Conservation (phyloP, 1,284 basidiomycete species). For the Cutaneotrichosporon sp. region DNA sequence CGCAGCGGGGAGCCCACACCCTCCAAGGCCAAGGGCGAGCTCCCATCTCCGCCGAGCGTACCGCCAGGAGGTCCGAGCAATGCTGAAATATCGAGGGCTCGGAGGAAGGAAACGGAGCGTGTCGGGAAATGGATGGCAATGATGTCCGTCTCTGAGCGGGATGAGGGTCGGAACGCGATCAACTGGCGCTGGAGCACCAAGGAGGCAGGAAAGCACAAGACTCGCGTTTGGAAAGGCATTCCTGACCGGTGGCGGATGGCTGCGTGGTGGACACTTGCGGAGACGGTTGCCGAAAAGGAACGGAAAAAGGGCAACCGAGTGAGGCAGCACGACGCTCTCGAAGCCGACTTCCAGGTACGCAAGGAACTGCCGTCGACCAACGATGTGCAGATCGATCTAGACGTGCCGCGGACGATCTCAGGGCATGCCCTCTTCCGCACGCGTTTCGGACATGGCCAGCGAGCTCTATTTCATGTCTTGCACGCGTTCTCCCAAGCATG, state of each 20-base stretch:
- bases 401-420: constrained; percentile 92
- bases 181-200: constrained; percentile 62
- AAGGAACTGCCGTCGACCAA: constrained; percentile 75
- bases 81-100: constrained; percentile 15
- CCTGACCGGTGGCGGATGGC: constrained; percentile 93
- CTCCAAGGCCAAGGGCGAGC: background rate
- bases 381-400: constrained; percentile 97
- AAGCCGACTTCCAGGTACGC: constrained; percentile 56
- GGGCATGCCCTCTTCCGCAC: constrained; percentile 94
- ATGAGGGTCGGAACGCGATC: constrained; percentile 69
- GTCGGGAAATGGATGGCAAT: constrained; percentile 85
- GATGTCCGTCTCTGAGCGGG: constrained; percentile 61
- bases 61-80: constrained; percentile 1
- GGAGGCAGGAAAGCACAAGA: constrained; percentile 57
- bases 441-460: constrained; percentile 90
- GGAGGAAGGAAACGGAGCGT: constrained; percentile 61
- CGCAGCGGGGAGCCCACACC: background rate
- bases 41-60: constrained; percentile 9
- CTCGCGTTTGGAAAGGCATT: constrained; percentile 79
- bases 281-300: constrained; percentile 39
- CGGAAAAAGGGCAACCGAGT: background rate
- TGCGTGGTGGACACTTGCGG: constrained; percentile 74
- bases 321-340: constrained; percentile 25
- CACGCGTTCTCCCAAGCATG: constrained; percentile 86
- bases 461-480: constrained; percentile 88